Evolutionary conservation across 108 stramenopile genomes (phyloP), one percentile per base, ranked within the genome.

Genomic region (Pseudonitzschia pungens): DNA sequence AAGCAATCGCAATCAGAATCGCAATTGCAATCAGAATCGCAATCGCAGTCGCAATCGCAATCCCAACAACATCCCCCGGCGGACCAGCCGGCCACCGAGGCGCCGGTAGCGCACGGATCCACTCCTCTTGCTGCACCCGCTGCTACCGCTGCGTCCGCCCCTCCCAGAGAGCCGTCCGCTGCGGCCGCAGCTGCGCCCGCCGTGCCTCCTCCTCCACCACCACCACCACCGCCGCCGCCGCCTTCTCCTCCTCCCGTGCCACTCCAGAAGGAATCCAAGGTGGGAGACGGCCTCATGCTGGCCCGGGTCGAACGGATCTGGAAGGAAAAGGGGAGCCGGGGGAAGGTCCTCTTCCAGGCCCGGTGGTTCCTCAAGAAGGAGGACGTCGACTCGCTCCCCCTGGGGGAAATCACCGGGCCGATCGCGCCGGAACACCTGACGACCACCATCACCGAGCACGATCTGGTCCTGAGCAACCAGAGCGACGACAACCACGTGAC

Each of bases 271-370:
- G 70, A 76, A 10, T 79, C 79, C 26, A 71, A 84, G 20, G 76
- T 59, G 42, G 76, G 72, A 12, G 79, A 79, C 27, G 83, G 85
- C 54, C 80, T 83, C 0, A 86, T 83, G 75, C 42, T 90, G 27
- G 89, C 85, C 29, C 74, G 79, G 20, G 77, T 91, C 10, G 90
- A 88, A 57, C 69, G 84, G 22, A 78, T 91, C 62, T 91, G 87
- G 87, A 77, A 87, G 71, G 84, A 79, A 60, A 55, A 43, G 24
- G 18, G 21, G 4, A 20, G 7, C 12, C 26, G 32, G 31, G 60
- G 60, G 11, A 33, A 40, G 29, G 40, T 62, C 16, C 71, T 75
- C 52, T 76, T 74, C 36, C 56, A 45, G 18, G 76, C 77, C 48
- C 67, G 77, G 28, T 70, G 73, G 73, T 80, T 78, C 65, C 73